Evolutionary conservation across 306 rosid genomes (phyloP), one percentile per base, ranked within the genome.

Genomic region (Rubus idaeus): DNA sequence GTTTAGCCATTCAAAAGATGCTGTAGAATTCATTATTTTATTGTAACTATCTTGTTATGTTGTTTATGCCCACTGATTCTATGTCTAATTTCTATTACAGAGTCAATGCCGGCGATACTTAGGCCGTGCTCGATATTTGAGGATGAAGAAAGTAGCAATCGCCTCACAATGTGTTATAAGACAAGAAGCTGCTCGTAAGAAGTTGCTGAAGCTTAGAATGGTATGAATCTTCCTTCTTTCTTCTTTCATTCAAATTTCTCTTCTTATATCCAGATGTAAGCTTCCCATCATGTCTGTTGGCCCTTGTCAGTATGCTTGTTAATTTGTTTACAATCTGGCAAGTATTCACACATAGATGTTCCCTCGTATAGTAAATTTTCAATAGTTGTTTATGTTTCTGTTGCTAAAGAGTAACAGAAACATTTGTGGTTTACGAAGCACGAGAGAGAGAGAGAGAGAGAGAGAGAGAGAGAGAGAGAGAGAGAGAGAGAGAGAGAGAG

Each of bases 151-250:
- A 82, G 91, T 92, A 70, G 74, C 91, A 45, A 68, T 95, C n/a
- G 39, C 47, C 44, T 69, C 75, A 58, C 99, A 95, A 77, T 89
- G 97, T 85, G 80, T 78, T 52, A 82, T 89, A 89, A 89, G 99
- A 74, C 85, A 84, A 82, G 83, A 84, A 78, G 78, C 72, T 68
- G 99, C 99, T 46, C 89, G 87, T 11, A 85, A 77, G 80, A 95
- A 89, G 81, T 80, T 92, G 77, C 83, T 85, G 73, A 87, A 83
- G 78, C 97, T 92, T 79, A 87, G 68, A 81, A 87, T 87, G 97
- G 99, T 95, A 97, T 95, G 42, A 68, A 11, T 40, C 41, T 52
- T 21, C 75, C 13, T 66, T 73, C 21, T 70, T 14, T 45, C 53
- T 76, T 68, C 16, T 51, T n/a, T 14, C 4, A 12, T 14, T 37